Percentiles rank a stretch among this genome's conserved stretches.
These are phyloP conservation scores for Fraxinus anomala DNA, from an alignment of 257 asterid species.

Conservation along the genomic window DNA sequence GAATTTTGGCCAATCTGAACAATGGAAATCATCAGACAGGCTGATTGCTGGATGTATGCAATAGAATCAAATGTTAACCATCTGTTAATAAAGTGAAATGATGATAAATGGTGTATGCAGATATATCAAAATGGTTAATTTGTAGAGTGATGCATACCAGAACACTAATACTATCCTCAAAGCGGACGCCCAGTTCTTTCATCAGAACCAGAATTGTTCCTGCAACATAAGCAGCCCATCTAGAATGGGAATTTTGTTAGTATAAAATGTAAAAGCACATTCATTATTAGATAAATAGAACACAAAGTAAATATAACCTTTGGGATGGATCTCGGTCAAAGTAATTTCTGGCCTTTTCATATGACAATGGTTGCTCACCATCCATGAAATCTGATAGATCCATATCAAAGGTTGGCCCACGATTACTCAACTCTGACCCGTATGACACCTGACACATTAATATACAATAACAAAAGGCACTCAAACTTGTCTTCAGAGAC, in stretches of 20 bases:
- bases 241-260: constrained; percentile 43
- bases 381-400: constrained; percentile 90
- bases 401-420: constrained; percentile 99
- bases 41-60: not conserved
- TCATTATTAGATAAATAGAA: constrained; percentile 9
- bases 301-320: constrained; percentile 37
- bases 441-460: constrained; percentile 72
- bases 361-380: constrained; percentile 71
- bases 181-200: constrained; percentile 80
- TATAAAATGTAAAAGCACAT: constrained; percentile 13
- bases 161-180: constrained; percentile 77
- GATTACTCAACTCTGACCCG: constrained; percentile 96
- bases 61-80: not conserved
- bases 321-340: constrained; percentile 95
- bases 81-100: not conserved
- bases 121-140: constrained; percentile 1
- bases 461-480: constrained; percentile 2
- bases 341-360: constrained; percentile 75
- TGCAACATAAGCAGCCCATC: constrained; percentile 99
- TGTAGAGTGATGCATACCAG: constrained; percentile 53
- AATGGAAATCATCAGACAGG: not conserved
- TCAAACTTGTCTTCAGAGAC: not conserved
- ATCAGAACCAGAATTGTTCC: constrained; percentile 95
- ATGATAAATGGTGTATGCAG: not conserved
- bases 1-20: not conserved